Evolutionary conservation across 2,329 filamentous ascomycete species (phyloP).

Genomic region (Ophiosphaerella narmari): DNA sequence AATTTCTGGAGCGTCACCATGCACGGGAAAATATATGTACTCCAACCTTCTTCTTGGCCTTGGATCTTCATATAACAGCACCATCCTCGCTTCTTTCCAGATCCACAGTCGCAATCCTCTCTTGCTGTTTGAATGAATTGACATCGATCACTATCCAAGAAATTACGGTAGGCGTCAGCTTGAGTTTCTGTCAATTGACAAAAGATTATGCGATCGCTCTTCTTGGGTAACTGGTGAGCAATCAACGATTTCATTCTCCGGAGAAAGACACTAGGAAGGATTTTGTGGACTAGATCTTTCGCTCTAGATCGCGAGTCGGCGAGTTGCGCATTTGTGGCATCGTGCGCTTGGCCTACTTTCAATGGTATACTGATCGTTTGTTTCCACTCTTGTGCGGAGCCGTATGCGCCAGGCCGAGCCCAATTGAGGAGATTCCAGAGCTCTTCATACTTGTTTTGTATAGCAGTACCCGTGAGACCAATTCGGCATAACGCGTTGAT

Average conservation of each 20-base stretch:
- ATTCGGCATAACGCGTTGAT: constrained; percentile 91
- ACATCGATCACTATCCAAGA: constrained; percentile 74
- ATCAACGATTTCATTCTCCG: constrained; percentile 93
- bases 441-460: constrained; percentile 98
- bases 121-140: constrained; percentile 69
- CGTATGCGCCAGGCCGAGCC: constrained; percentile 81
- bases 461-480: constrained; percentile 91
- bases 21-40: constrained; percentile 79
- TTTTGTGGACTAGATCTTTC: constrained; percentile 80
- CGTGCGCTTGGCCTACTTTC: constrained; percentile 87
- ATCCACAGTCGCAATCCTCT: constrained; percentile 71
- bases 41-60: constrained; percentile 65
- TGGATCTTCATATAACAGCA: constrained; percentile 71
- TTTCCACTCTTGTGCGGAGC: constrained; percentile 75
- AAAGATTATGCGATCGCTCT: constrained; percentile 92
- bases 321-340: constrained; percentile 82
- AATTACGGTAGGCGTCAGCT: constrained; percentile 78
- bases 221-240: constrained; percentile 89
- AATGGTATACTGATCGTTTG: constrained; percentile 77
- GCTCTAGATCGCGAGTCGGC: constrained; percentile 81
- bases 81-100: constrained; percentile 74
- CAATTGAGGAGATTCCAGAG: constrained; percentile 96
- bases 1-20: constrained; percentile 85
- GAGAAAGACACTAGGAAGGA: constrained; percentile 87
- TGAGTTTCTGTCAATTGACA: constrained; percentile 87